These are phyloP conservation scores for Rhynchosporium secalis DNA, from an alignment of 2,329 filamentous ascomycete species.

Conservation along the genomic window DNA sequence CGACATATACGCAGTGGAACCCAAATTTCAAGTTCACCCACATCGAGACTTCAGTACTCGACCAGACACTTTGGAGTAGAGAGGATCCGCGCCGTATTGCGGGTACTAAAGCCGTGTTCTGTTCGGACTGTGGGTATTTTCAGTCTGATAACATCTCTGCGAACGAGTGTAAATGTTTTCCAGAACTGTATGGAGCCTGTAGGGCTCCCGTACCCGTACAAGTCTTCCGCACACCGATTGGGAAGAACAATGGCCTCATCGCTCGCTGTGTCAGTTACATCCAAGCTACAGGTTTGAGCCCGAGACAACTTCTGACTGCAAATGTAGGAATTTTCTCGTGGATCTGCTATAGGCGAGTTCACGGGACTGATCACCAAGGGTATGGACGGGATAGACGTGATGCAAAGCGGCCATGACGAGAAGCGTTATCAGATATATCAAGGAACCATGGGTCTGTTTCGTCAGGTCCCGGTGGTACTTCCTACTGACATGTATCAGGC, in stretches of 20 bases:
- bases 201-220: slow-evolving; percentile 11
- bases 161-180: slow-evolving; percentile 15
- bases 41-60: slow-evolving; percentile 11
- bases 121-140: slow-evolving; percentile 11
- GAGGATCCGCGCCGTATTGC: slow-evolving; percentile 10
- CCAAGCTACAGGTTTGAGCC: neutral
- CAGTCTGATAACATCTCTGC: slow-evolving; percentile 10
- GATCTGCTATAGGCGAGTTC: slow-evolving; percentile 55
- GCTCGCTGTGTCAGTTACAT: slow-evolving; percentile 16
- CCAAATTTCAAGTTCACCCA: slow-evolving; percentile 11
- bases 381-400: slow-evolving; percentile 53
- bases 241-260: slow-evolving; percentile 17
- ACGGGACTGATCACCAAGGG: slow-evolving; percentile 55
- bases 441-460: slow-evolving; percentile 38
- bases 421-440: slow-evolving; percentile 58
- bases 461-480: slow-evolving; percentile 6
- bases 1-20: slow-evolving; percentile 14
- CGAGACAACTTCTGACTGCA: neutral
- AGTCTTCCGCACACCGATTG: slow-evolving; percentile 13
- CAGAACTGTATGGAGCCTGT: slow-evolving; percentile 11
- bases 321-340: slow-evolving; percentile 47
- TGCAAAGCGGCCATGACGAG: slow-evolving; percentile 47
- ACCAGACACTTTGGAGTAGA: neutral
- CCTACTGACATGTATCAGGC: slow-evolving; percentile 42
- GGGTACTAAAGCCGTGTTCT: slow-evolving; percentile 2